Evolutionary conservation across 768 basidiomycete species (phyloP), one percentile per base, ranked within the genome.

Genomic region (Podaxis sp.): DNA sequence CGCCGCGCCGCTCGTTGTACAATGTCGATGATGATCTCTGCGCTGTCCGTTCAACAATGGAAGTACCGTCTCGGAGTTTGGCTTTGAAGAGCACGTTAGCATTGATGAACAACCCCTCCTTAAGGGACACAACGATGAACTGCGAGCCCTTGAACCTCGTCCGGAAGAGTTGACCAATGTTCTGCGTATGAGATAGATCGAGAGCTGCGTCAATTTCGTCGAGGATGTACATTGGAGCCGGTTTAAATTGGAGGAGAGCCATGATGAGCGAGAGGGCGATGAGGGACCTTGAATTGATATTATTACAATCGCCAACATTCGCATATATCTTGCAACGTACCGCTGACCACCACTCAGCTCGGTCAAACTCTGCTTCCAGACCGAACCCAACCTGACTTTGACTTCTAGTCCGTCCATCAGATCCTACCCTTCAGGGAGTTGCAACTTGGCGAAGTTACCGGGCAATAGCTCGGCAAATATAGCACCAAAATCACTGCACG

Each of bases 181-280:
- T 94, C 70, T 99, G 95, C 2, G 94, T 96, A 68, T 96, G 95
- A 30, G 94, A 96, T 12, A 99, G 78, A 76, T 99, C 97, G 28
- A 99, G 84, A 8, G 96, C 97, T 0, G 97, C 96, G 74, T 99
- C 97, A 66, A 99, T 96, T 76, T 99, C 97, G 77, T 99, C 97
- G 10, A 99, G 85, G 72, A 99, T 99, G 75, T 99, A 99, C 94
- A 99, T 95, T 2, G 95, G 97, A 15, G 96, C 96, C 8, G 96
- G 96, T 72, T 98, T 98, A 84, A 98, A 98, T 73, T 98, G 95
- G n/a, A 99, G 87, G 17, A 99, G 85, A 0, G 97, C 91, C 95
- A 99, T 96, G 79, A 99, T 99, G 41, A 99, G 83, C 12, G 96
- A 99, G 0, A 99, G 84, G 0, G 97, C 97, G 70, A 99, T 99